Base-by-base conservation (phyloP, 1,284 basidiomycete genomes). In the Ceratobasidium theobromae region DNA sequence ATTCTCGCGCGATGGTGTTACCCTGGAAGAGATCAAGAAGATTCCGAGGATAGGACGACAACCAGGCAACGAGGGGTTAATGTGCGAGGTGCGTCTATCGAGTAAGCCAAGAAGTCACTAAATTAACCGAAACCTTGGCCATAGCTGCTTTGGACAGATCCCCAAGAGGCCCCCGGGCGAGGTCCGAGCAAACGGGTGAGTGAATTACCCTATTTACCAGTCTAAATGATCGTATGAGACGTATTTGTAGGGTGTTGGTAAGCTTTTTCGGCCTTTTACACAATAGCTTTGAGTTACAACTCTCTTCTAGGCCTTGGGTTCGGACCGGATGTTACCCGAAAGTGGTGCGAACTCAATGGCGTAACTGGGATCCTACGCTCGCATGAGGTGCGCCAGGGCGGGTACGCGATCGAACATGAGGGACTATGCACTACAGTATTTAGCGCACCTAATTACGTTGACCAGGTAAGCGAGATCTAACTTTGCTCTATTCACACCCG, bases 301-400 rank as follows among this genome's bases (percentile, higher is more conserved):
- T 28, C 35, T 33, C 43, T 48, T 32, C 52, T 52, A 57, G 96
- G 97, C 18, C 88, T 97, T 70, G 87, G 91, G 8, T 99, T 99
- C 76, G 96, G 96, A 16, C 96, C 96, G 0, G 95, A 98, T 75
- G 88, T 95, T 21, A 95, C 92, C 1, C 82, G 82, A 72, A 79
- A 85, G 64, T 97, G 94, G 94, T 98, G 95, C 76, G 84, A 88
- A 67, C 79, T 89, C 35, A 98, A 97, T 76, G 84, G 87, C 43
- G 82, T 98, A 52, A 90, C 93, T 30, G 93, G 93, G 3, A 84
- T 99, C 57, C 88, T 99, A 72, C 89, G 97, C 60, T 95, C 92
- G 71, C 97, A 99, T 77, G 97, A 99, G 84, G 96, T 99, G 48
- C 87, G 97, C 66, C 93, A 96, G 81, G 88, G 90, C 71, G 90